phyloP scores from a whole-genome alignment of 2,329 filamentous ascomycete genomes.

The Fusarium buharicum region DNA sequence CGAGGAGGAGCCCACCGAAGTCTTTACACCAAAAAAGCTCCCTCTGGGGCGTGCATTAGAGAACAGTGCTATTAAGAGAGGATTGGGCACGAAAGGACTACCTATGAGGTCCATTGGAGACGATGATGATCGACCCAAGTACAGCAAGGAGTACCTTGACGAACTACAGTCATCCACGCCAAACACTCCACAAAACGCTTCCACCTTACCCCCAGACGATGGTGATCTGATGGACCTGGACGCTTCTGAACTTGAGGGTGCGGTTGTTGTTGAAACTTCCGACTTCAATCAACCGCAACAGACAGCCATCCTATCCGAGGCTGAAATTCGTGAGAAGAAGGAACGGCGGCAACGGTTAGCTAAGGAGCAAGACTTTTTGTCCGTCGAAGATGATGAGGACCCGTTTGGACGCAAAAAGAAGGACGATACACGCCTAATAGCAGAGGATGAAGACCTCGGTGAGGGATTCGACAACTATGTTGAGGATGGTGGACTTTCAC shows the following conservation, averaged over 20 bases:
- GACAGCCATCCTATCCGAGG: constrained; percentile 77
- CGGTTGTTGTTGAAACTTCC: constrained; percentile 68
- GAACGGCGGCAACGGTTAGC: constrained; percentile 85
- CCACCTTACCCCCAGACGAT: constrained; percentile 56
- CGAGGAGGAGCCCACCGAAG: constrained; percentile 60
- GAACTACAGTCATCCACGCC: constrained; percentile 89
- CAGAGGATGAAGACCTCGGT: constrained; percentile 89
- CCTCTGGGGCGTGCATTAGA: constrained; percentile 72
- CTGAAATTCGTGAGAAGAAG: constrained; percentile 91
- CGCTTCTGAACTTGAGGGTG: constrained; percentile 69
- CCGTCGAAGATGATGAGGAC: constrained; percentile 69
- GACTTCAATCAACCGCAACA: constrained; percentile 46
- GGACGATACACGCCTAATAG: constrained; percentile 77
- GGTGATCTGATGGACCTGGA: constrained; percentile 67
- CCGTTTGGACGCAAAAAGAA: constrained; percentile 63
- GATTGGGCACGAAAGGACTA: constrained; percentile 58
- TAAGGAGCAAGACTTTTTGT: constrained; percentile 72
- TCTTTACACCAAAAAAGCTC: constrained; percentile 73
- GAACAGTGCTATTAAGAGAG: constrained; percentile 71
- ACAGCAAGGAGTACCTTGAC: constrained; percentile 86
- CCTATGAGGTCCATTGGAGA: constrained; percentile 66
- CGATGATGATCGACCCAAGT: constrained; percentile 78
- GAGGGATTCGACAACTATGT: constrained; percentile 95
- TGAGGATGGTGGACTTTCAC: constrained; percentile 81
- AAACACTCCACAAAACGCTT: constrained; percentile 76